phyloP scores from a whole-genome alignment of 371 early-diverging fungal species.

The Funneliformis caledonium region DNA sequence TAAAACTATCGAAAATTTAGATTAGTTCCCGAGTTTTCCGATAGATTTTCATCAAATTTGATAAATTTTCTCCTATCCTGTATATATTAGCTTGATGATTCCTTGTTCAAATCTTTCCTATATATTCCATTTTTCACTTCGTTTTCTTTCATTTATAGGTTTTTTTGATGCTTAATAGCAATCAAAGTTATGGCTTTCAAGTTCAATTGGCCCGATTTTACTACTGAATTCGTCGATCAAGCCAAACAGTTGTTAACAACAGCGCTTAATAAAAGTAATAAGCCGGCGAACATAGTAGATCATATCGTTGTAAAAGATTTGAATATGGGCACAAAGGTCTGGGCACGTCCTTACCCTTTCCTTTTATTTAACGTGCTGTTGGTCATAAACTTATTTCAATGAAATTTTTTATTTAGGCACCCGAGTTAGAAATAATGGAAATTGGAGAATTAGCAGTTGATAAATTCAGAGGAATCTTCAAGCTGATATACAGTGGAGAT shows the following conservation, averaged over 20 bases:
- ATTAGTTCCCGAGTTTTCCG: too few relatives aligned
- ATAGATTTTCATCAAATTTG: too few relatives aligned
- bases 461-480: constrained; percentile 94
- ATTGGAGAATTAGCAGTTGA: constrained; percentile 93
- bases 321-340: constrained; percentile 90
- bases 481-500: constrained; percentile 91
- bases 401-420: constrained; percentile 67
- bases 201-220: constrained; percentile 95
- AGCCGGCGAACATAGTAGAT: constrained; percentile 90
- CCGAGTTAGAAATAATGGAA: constrained; percentile 97
- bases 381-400: background rate
- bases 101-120: background rate
- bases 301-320: constrained; percentile 89
- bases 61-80: background rate
- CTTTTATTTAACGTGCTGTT: background rate
- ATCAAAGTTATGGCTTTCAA: constrained; percentile 83
- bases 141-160: background rate
- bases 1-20: too few relatives aligned
- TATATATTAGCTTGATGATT: too few relatives aligned
- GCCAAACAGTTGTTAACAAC: constrained; percentile 83
- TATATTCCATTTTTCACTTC: background rate
- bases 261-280: constrained; percentile 91
- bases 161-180: background rate
- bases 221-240: constrained; percentile 80
- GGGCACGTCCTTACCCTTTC: background rate